Conservation (phyloP, 257 asterid species). For the Linderniella brevidens region DNA sequence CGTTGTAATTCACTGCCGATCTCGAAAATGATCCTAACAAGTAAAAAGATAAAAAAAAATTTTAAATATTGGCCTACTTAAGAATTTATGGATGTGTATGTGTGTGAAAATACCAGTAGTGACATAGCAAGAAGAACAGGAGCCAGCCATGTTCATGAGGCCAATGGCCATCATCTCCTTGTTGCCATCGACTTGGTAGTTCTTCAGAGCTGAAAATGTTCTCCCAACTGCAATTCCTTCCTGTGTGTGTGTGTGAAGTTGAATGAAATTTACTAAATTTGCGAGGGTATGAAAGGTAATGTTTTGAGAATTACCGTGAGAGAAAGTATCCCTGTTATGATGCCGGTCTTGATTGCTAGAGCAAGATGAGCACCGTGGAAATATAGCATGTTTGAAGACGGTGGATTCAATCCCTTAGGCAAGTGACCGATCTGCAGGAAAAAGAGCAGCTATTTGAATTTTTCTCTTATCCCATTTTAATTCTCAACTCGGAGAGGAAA, state of each 20-base stretch:
- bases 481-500: background rate
- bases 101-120: slow-evolving; percentile 23
- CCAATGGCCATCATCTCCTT: slow-evolving; percentile 99
- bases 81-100: too few species aligned
- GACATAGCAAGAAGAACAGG: slow-evolving; percentile 84
- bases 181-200: slow-evolving; percentile 95
- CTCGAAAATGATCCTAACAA: slow-evolving; percentile 77
- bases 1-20: slow-evolving; percentile 86
- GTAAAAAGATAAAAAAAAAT: too few species aligned
- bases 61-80: too few species aligned
- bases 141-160: slow-evolving; percentile 93
- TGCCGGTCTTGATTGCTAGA: slow-evolving; percentile 69
- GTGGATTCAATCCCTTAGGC: slow-evolving; percentile 81
- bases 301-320: slow-evolving; percentile 40
- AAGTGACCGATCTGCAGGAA: slow-evolving; percentile 60
- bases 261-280: too few species aligned
- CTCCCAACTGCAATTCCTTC: slow-evolving; percentile 98
- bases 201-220: slow-evolving; percentile 66
- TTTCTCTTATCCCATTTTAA: background rate
- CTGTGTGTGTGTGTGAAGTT: slow-evolving; percentile 11
- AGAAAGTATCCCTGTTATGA: slow-evolving; percentile 65
- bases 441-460: background rate
- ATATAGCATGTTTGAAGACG: slow-evolving; percentile 50
- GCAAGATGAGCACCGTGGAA: slow-evolving; percentile 42
- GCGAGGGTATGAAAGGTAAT: too few species aligned